A percentile compares a stretch with the other conserved stretches of the same genome.
Conservation (phyloP, 31 red algal species). For the Pterothamnion heteromorphum region DNA sequence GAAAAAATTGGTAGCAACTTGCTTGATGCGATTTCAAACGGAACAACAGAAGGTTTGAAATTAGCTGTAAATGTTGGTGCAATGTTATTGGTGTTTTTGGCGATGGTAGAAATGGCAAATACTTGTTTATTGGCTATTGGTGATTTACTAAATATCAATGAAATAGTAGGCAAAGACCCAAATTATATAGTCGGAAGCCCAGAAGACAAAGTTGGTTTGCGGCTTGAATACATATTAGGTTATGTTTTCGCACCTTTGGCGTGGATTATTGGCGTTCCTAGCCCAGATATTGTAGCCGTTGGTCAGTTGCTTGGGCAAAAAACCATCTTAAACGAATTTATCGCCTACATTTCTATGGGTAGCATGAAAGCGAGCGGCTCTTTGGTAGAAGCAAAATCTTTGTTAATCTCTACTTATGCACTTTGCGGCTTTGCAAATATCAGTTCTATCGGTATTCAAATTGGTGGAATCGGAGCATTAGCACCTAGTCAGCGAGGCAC, state of each 20-base stretch:
- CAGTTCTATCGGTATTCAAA: conserved; percentile 24
- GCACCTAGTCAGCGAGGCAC: not conserved
- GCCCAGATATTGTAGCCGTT: not conserved
- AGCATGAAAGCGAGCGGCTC: not conserved
- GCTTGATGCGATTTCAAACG: not conserved
- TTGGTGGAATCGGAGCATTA: conserved; percentile 12
- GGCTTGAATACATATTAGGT: not conserved
- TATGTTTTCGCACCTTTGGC: not conserved
- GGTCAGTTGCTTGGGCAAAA: conserved; percentile 11
- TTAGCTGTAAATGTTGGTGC: conserved; percentile 10
- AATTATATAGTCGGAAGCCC: not conserved
- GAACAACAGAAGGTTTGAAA: conserved; percentile 15
- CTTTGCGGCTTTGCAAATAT: conserved; percentile 17
- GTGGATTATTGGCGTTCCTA: not conserved
- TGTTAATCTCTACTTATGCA: not conserved
- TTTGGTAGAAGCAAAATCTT: not conserved
- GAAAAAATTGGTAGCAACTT: not conserved
- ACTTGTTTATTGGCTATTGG: not conserved
- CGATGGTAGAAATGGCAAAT: not conserved
- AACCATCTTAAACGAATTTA: not conserved
- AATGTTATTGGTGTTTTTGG: conserved; percentile 9
- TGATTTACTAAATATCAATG: not conserved
- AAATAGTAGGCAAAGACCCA: not conserved
- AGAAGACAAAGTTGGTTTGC: not conserved
- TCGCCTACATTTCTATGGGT: not conserved